Base-by-base conservation (phyloP, 2,329 filamentous ascomycete species). In the Fusarium clavum region DNA sequence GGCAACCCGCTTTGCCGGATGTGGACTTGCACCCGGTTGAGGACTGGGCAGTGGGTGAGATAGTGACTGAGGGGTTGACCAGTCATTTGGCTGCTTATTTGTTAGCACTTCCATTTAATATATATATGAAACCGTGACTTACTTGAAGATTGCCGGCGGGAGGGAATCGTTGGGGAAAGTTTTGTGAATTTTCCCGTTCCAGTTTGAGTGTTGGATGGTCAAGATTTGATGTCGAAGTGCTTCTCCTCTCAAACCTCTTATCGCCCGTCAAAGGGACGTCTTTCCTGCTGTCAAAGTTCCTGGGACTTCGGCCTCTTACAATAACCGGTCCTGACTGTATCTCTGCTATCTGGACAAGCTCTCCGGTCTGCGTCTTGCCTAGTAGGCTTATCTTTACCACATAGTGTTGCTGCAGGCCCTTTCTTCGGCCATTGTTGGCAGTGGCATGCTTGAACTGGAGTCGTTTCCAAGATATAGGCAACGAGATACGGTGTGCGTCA, bases 371-470 rank as follows among this genome's bases (percentile, higher is more conserved):
- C n/a, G 93, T 83, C 56, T 92, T 95, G 22, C 92, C 94, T 40
- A 96, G 83, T 12, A 98, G 86, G 79, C 91, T 94, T 62, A 98
- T 90, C 65, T 93, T 91, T 49, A 98, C 92, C 3, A 97, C 87
- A 78, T 98, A 98, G 79, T 98, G 94, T 79, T 98, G 95, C 78
- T 98, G 95, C 48, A 98, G 83, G 70, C 97, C 95, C 81, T 98
- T 98, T 72, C 95, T 88, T 57, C 95, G 89, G 14, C 95, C 95
- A 77, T 98, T 98, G 79, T 98, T 98, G 53, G 95, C 95, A 1
- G 95, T 98, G 3, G 95, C 95, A 73, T 97, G 96, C 76, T 97
- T 93, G 80, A 98, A 98, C 79, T 98, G 95, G 61, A 98, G 82
- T 57, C 95, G 86, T 80, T 97, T 98, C 95, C 95, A 98, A 34